These are phyloP conservation scores for Saccharomyces hybrid DNA, from an alignment of 1,139 yeast genomes.

Conservation along the genomic window DNA sequence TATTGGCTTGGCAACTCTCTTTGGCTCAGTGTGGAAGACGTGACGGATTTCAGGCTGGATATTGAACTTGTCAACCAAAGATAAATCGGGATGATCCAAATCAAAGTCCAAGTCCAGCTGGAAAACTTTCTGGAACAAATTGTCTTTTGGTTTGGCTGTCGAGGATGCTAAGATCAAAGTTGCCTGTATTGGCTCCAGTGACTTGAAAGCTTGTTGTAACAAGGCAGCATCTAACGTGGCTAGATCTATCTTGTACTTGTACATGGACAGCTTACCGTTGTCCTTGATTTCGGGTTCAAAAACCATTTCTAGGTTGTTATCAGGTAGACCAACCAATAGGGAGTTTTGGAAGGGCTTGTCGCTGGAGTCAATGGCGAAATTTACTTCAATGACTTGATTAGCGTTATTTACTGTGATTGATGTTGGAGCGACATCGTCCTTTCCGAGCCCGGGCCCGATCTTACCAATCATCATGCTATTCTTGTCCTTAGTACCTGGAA, in stretches of 20 bases:
- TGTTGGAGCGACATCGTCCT: constrained; percentile 7
- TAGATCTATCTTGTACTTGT: background rate
- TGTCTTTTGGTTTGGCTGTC: background rate
- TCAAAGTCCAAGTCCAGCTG: constrained; percentile 8
- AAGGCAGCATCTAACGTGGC: background rate
- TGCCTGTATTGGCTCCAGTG: background rate
- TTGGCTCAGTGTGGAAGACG: constrained; percentile 50
- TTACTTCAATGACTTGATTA: constrained; percentile 15
- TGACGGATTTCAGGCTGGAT: constrained; percentile 58
- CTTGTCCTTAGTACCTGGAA: background rate
- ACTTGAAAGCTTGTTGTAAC: background rate
- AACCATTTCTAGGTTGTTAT: constrained; percentile 15
- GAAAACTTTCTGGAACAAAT: constrained; percentile 11
- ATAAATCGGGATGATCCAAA: background rate
- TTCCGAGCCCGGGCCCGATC: constrained; percentile 2
- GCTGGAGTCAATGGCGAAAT: constrained; percentile 12
- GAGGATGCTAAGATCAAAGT: constrained; percentile 1
- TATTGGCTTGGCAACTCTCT: constrained; percentile 45
- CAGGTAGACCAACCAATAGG: constrained; percentile 20
- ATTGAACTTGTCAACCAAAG: background rate
- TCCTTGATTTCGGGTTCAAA: constrained; percentile 11
- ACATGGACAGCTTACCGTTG: constrained; percentile 2
- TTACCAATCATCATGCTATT: constrained; percentile 10
- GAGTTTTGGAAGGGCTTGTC: constrained; percentile 18
- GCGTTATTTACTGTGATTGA: constrained; percentile 5